A percentile compares a stretch with the other conserved stretches of the same genome.
These are phyloP conservation scores for Daldinia sp. DNA, from an alignment of 2,329 filamentous ascomycete species.

Conservation along the genomic window DNA sequence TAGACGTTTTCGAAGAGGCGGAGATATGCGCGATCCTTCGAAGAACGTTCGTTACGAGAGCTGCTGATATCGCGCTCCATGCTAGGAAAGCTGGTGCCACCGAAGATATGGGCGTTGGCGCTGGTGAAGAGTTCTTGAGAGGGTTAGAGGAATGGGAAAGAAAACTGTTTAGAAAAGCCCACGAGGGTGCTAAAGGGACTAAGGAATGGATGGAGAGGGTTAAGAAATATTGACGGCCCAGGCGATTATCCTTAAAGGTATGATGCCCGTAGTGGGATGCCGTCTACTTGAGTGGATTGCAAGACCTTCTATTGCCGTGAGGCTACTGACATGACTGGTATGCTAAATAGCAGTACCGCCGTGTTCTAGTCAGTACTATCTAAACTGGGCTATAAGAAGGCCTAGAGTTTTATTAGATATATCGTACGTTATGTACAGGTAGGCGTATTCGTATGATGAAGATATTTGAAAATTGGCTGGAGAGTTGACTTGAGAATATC, in stretches of 20 bases:
- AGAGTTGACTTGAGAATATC: background rate
- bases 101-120: conserved; percentile 65
- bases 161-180: conserved; percentile 77
- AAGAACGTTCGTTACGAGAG: conserved; percentile 83
- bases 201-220: conserved; percentile 77
- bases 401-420: background rate
- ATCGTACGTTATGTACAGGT: background rate
- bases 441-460: background rate
- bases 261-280: background rate
- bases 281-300: background rate
- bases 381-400: background rate
- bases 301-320: background rate
- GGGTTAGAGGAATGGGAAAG: conserved; percentile 93
- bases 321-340: background rate
- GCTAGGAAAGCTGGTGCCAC: conserved; percentile 85
- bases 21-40: conserved; percentile 80
- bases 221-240: conserved; percentile 56
- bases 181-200: conserved; percentile 77
- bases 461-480: background rate
- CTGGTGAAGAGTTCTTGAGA: conserved; percentile 81
- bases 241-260: background rate
- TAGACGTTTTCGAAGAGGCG: conserved; percentile 88
- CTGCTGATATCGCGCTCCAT: conserved; percentile 86
- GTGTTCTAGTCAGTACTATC: background rate
- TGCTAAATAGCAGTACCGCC: background rate